Evolutionary conservation across 495 filamentous ascomycete genomes (phyloP).

Genomic region (Haplographium delicatum): DNA sequence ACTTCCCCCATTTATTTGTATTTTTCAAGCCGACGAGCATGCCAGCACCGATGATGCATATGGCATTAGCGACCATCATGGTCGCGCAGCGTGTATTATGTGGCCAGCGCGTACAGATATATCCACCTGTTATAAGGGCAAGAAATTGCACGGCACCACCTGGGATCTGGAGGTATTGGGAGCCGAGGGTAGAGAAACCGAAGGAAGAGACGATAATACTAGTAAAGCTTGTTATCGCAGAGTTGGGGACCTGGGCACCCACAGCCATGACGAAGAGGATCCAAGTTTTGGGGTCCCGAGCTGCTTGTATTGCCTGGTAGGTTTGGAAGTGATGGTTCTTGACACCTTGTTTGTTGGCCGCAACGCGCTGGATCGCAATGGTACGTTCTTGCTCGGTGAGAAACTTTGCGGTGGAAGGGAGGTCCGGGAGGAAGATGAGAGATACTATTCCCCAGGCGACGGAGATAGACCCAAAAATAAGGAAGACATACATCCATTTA

Average conservation of each 20-base stretch:
- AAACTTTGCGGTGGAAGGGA: slow-evolving; percentile 55
- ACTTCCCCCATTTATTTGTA: slow-evolving; percentile 21
- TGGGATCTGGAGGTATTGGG: slow-evolving; percentile 23
- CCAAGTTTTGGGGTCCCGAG: slow-evolving; percentile 58
- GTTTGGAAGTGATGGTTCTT: slow-evolving; percentile 53
- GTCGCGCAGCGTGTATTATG: slow-evolving; percentile 20
- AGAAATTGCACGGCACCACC: slow-evolving; percentile 46
- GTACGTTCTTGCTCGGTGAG: slow-evolving; percentile 50
- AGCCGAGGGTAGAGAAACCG: slow-evolving; percentile 21
- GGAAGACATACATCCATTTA: slow-evolving; percentile 48
- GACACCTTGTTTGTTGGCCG: slow-evolving; percentile 59
- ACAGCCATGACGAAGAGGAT: slow-evolving; percentile 40
- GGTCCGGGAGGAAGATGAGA: slow-evolving; percentile 57
- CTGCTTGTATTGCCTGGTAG: slow-evolving; percentile 42
- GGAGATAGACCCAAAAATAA: slow-evolving; percentile 49
- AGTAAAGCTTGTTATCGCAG: slow-evolving; percentile 20
- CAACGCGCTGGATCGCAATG: slow-evolving; percentile 53
- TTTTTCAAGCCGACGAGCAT: slow-evolving; percentile 16
- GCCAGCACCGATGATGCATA: slow-evolving; percentile 21
- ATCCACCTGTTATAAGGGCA: slow-evolving; percentile 49
- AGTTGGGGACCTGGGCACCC: slow-evolving; percentile 20
- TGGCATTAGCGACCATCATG: slow-evolving; percentile 17
- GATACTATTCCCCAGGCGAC: slow-evolving; percentile 51
- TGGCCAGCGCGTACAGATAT: slow-evolving; percentile 36
- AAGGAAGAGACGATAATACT: slow-evolving; percentile 21